These are phyloP conservation scores for Hypoxylon sp. DNA, from an alignment of 2,329 filamentous ascomycete species.

Conservation along the genomic window DNA sequence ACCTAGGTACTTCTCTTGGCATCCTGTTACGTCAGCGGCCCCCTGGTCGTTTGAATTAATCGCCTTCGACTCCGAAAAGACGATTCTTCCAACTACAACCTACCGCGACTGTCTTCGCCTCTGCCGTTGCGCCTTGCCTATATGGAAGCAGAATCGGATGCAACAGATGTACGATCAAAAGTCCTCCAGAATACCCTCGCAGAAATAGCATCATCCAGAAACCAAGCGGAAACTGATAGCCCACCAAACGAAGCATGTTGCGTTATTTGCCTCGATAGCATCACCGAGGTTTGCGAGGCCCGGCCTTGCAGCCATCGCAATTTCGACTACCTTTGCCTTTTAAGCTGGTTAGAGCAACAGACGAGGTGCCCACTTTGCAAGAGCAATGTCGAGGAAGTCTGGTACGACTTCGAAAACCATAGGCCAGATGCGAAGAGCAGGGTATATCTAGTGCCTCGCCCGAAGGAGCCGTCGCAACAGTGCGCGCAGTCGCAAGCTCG, in stretches of 20 bases:
- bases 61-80: background rate
- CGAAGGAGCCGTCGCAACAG: constrained; percentile 32
- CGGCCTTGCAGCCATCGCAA: constrained; percentile 82
- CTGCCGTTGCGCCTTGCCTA: constrained; percentile 11
- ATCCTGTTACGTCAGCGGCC: constrained; percentile 12
- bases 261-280: constrained; percentile 86
- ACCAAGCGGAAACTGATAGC: constrained; percentile 50
- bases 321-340: constrained; percentile 88
- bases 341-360: constrained; percentile 82
- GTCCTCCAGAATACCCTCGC: constrained; percentile 61
- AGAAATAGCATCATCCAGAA: constrained; percentile 54
- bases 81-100: background rate
- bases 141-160: constrained; percentile 51
- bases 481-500: constrained; percentile 17
- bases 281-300: constrained; percentile 79
- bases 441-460: constrained; percentile 66
- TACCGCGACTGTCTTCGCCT: background rate
- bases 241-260: constrained; percentile 67
- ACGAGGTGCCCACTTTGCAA: constrained; percentile 86
- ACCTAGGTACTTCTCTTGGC: background rate
- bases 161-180: constrained; percentile 57
- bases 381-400: constrained; percentile 66
- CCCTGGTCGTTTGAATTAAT: background rate
- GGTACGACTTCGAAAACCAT: constrained; percentile 71
- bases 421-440: constrained; percentile 65